These are phyloP conservation scores for Mrakia gelida DNA, from an alignment of 768 basidiomycete species.

Conservation along the genomic window DNA sequence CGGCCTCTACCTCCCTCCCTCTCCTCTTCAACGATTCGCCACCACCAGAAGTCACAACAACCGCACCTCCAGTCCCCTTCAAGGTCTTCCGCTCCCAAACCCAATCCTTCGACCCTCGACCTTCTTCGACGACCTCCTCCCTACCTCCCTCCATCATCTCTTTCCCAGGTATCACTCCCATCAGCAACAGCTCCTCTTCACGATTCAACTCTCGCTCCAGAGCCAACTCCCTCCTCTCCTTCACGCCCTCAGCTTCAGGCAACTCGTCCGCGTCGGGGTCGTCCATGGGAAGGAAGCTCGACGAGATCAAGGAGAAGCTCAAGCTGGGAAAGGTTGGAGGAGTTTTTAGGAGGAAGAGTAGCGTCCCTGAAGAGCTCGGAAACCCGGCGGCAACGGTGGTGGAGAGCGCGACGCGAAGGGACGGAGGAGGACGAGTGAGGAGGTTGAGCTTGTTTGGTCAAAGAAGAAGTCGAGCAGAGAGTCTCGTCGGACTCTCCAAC, in stretches of 20 bases:
- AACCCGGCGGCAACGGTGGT: neutral
- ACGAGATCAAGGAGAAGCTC: conserved; percentile 19
- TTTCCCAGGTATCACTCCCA: neutral
- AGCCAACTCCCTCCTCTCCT: conserved; percentile 8
- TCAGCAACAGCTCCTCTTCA: neutral
- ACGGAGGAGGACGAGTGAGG: neutral
- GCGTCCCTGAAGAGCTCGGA: neutral
- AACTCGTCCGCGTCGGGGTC: neutral
- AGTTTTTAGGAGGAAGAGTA: neutral
- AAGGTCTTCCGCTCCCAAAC: neutral
- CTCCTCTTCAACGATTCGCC: neutral
- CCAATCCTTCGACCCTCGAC: neutral
- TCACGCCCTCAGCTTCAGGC: neutral
- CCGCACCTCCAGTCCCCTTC: neutral
- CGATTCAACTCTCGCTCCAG: neutral
- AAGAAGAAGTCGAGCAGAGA: neutral
- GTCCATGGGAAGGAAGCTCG: conserved; percentile 1
- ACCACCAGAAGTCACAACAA: neutral
- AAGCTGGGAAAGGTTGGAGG: neutral
- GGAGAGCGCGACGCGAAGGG: neutral
- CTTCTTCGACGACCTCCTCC: neutral
- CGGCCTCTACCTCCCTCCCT: neutral
- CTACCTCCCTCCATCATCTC: neutral
- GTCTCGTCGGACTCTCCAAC: neutral
- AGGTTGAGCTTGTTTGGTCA: conserved; percentile 6